Evolutionary conservation across 2,329 filamentous ascomycete genomes (phyloP).

Genomic region (Sporothrix phasma): DNA sequence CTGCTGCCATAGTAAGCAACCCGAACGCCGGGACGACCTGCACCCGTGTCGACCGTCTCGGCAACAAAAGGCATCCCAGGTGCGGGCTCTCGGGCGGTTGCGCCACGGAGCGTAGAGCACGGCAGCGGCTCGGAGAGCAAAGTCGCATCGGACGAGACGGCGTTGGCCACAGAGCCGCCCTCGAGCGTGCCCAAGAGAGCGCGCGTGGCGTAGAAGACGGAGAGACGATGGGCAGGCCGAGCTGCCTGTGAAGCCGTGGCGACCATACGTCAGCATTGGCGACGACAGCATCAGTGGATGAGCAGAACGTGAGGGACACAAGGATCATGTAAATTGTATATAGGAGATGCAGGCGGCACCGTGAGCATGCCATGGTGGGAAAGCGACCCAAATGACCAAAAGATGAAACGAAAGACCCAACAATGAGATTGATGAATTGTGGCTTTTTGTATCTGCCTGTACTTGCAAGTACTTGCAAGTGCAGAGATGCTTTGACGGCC

Average conservation of each 20-base stretch:
- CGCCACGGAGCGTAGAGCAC: constrained; percentile 41
- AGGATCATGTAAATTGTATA: background rate
- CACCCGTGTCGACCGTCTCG: constrained; percentile 34
- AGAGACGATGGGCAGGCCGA: constrained; percentile 21
- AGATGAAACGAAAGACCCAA: background rate
- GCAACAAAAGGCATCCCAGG: constrained; percentile 43
- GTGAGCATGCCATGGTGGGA: background rate
- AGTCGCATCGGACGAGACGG: too few species aligned
- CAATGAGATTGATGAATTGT: background rate
- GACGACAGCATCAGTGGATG: too few species aligned
- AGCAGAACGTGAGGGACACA: too few species aligned
- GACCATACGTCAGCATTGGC: constrained; percentile 27
- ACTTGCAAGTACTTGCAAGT: background rate
- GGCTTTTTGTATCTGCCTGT: background rate
- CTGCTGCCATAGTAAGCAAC: constrained; percentile 19
- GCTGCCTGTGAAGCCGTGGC: constrained; percentile 24
- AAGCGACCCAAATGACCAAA: too few species aligned
- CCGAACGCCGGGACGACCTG: constrained; percentile 35
- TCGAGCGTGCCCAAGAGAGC: background rate
- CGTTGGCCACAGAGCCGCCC: too few species aligned
- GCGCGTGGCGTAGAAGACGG: constrained; percentile 23
- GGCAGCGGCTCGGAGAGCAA: too few species aligned
- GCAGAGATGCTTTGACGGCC: too few species aligned
- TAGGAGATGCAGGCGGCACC: background rate
- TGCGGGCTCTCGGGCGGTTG: constrained; percentile 36